Percentiles rank a stretch among this genome's conserved stretches.
Conservation (phyloP, 1,139 yeast genomes). For the Suhomyces ambrosiae region DNA sequence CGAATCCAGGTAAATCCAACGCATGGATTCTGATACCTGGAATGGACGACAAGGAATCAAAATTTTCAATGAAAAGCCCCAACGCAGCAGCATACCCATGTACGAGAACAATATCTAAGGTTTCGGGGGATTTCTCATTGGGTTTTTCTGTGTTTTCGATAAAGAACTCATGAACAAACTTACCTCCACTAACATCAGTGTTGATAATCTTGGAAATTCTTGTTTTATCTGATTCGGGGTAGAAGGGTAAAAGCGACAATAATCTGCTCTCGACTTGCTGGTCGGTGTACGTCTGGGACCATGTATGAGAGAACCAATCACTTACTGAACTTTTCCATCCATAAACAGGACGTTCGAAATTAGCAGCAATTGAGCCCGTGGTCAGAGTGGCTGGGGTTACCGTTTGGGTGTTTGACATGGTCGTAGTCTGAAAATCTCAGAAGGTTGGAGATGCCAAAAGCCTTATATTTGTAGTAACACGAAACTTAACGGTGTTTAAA, state of each 20-base stretch:
- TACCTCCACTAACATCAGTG: slow-evolving; percentile 33
- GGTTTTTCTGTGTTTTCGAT: slow-evolving; percentile 37
- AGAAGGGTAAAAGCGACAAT: slow-evolving; percentile 56
- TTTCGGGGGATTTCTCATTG: slow-evolving; percentile 11
- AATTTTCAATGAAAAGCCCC: slow-evolving; percentile 36
- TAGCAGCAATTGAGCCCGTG: too few species aligned
- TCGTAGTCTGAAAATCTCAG: too few species aligned
- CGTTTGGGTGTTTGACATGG: too few species aligned
- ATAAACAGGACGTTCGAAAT: slow-evolving; percentile 2
- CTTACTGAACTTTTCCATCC: slow-evolving; percentile 35
- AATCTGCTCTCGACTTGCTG: slow-evolving; percentile 34
- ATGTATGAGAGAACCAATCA: slow-evolving; percentile 44
- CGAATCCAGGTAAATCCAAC: slow-evolving; percentile 49
- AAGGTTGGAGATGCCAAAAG: too few species aligned
- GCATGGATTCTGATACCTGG: slow-evolving; percentile 34
- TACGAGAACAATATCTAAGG: slow-evolving; percentile 40
- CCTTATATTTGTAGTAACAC: too few species aligned
- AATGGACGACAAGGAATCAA: neutral
- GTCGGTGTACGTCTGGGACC: slow-evolving; percentile 26
- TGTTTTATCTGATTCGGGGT: slow-evolving; percentile 54
- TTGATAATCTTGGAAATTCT: slow-evolving; percentile 51
- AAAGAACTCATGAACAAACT: slow-evolving; percentile 60
- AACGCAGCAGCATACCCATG: slow-evolving; percentile 54
- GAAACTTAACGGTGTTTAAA: too few species aligned
- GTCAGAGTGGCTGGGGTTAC: too few species aligned